A percentile compares a stretch with the other conserved stretches of the same genome.
phyloP scores from a whole-genome alignment of 306 rosid genomes.

The Medicago arabica region DNA sequence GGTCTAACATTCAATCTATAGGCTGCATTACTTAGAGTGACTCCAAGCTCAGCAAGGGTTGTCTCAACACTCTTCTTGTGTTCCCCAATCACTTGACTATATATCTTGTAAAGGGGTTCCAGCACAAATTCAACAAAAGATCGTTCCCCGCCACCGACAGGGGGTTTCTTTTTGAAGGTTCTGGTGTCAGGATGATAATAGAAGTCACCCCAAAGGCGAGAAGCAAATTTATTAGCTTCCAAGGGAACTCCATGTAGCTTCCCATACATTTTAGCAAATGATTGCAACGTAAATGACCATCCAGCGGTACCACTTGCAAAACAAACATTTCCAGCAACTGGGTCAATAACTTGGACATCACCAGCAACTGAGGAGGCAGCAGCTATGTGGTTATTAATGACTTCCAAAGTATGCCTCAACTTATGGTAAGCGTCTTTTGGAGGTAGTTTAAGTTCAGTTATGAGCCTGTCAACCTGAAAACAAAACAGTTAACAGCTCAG shows the following conservation, averaged over 20 bases:
- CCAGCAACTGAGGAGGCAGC: slow-evolving; percentile 94
- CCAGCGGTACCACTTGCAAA: slow-evolving; percentile 97
- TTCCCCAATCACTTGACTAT: slow-evolving; percentile 97
- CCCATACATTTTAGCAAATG: slow-evolving; percentile 86
- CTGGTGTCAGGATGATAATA: slow-evolving; percentile 86
- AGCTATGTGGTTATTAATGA: slow-evolving; percentile 81
- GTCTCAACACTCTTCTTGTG: slow-evolving; percentile 98
- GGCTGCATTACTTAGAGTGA: slow-evolving; percentile 90
- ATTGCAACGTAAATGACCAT: slow-evolving; percentile 95
- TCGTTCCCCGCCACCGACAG: slow-evolving; percentile 88
- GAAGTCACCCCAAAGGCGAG: slow-evolving; percentile 92
- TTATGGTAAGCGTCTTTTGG: slow-evolving; percentile 97
- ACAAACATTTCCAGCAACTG: slow-evolving; percentile 94
- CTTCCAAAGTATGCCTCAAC: slow-evolving; percentile 90
- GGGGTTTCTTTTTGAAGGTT: slow-evolving; percentile 83
- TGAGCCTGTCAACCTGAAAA: slow-evolving; percentile 87
- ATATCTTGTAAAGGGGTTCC: slow-evolving; percentile 91
- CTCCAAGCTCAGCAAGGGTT: slow-evolving; percentile 95
- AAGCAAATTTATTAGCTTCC: slow-evolving; percentile 83
- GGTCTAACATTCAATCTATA: slow-evolving; percentile 95
- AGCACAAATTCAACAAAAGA: slow-evolving; percentile 95
- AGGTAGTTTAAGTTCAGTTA: slow-evolving; percentile 93
- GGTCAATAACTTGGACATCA: slow-evolving; percentile 85
- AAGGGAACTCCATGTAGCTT: slow-evolving; percentile 86
- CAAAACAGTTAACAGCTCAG: slow-evolving; percentile 34